Conservation (phyloP, 768 basidiomycete genomes). For the Auricularia cornea region DNA sequence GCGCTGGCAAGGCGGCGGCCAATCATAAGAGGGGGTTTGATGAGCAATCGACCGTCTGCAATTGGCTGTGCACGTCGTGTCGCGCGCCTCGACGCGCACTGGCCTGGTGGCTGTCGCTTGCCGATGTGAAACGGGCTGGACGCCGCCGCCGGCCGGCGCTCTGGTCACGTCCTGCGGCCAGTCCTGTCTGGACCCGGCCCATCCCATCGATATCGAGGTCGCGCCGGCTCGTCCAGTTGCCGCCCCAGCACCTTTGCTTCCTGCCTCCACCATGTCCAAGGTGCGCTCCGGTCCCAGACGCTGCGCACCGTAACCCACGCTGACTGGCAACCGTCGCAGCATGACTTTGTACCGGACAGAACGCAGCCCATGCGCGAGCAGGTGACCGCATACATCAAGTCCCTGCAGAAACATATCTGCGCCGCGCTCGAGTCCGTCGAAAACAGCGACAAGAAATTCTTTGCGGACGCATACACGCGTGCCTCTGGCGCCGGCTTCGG, state of each 20-base stretch:
- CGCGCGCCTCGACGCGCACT: too few species aligned
- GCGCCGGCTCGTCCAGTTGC: not conserved
- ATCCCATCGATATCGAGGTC: not conserved
- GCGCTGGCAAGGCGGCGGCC: too few species aligned
- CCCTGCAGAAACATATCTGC: conserved; percentile 76
- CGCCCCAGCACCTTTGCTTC: not conserved
- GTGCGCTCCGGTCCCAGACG: not conserved
- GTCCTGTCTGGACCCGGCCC: not conserved
- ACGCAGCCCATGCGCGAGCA: conserved; percentile 55
- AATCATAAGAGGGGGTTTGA: too few species aligned
- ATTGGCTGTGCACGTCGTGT: too few species aligned
- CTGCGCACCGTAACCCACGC: not conserved
- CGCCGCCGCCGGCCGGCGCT: too few species aligned
- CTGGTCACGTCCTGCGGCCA: too few species aligned
- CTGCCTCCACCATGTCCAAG: not conserved
- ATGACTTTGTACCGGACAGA: not conserved
- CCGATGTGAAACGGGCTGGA: too few species aligned
- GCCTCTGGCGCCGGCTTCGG: conserved; percentile 23
- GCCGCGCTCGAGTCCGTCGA: conserved; percentile 71
- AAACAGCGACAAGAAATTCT: conserved; percentile 23
- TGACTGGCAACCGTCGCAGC: not conserved
- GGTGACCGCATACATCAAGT: conserved; percentile 66
- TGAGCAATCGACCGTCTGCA: too few species aligned
- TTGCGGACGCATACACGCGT: conserved; percentile 49
- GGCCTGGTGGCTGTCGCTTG: too few species aligned